A percentile compares a stretch with the other conserved stretches of the same genome.
phyloP scores from a whole-genome alignment of 139 green algal species.

The Chlorella sp. region DNA sequence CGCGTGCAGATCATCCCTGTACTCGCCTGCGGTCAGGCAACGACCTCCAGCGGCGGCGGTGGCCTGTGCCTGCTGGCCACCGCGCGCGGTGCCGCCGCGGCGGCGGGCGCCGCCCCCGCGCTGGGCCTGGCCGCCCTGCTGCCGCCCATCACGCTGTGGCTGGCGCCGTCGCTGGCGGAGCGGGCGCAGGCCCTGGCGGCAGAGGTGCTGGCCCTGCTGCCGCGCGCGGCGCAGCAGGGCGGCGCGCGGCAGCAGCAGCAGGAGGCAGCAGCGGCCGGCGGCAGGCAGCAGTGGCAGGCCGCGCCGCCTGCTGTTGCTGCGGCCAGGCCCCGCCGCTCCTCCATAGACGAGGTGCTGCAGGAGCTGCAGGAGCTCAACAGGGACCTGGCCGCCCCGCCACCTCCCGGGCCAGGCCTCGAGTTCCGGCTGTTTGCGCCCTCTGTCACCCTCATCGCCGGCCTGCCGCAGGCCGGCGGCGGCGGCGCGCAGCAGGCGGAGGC shows the following conservation, averaged over 20 bases:
- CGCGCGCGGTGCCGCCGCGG: background rate
- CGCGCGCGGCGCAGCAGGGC: background rate
- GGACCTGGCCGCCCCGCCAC: no score
- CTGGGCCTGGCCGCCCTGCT: no score
- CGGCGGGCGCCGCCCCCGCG: constrained; percentile 1
- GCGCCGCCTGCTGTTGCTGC: no score
- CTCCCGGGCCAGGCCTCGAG: no score
- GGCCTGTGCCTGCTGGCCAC: background rate
- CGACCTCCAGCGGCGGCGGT: background rate
- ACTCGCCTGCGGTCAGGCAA: background rate
- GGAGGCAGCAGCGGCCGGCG: constrained; percentile 9
- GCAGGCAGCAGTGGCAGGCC: background rate
- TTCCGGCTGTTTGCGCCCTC: no score
- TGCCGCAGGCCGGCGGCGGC: no score
- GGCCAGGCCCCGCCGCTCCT: no score
- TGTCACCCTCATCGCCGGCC: no score
- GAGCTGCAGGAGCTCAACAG: no score
- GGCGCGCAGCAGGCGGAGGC: no score
- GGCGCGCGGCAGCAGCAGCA: no score
- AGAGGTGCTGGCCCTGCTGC: background rate
- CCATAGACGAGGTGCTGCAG: no score
- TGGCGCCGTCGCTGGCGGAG: constrained; percentile 19
- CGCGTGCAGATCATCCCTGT: constrained; percentile 22
- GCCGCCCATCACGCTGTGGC: constrained; percentile 26
- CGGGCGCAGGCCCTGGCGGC: constrained; percentile 16